Percentiles rank a stretch among this genome's conserved stretches.
phyloP scores from a whole-genome alignment of 139 green algal species.

The Micromonas commoda region DNA sequence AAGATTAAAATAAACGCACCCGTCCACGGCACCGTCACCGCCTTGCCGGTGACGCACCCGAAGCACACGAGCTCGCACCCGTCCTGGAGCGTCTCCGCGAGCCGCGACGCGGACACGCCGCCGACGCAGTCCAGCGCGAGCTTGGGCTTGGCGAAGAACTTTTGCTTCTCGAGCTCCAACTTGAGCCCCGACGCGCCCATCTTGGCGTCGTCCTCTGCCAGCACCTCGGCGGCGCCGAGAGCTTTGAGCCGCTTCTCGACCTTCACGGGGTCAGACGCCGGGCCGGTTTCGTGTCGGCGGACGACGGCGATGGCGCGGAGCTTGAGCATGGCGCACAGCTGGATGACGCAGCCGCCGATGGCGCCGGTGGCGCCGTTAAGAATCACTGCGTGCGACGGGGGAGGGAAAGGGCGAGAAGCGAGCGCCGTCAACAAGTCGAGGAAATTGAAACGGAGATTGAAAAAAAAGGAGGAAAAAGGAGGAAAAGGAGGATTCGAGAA shows the following conservation, averaged over 20 bases:
- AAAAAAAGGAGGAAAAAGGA: too few relatives aligned
- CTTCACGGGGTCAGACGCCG: slow-evolving; percentile 19
- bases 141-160: slow-evolving; percentile 73
- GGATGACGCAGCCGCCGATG: slow-evolving; percentile 70
- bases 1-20: too few relatives aligned
- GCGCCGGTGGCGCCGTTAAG: slow-evolving; percentile 78
- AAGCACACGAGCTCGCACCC: slow-evolving; percentile 60
- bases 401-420: too few relatives aligned
- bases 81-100: slow-evolving; percentile 28
- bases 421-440: too few relatives aligned
- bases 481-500: too few relatives aligned
- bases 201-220: slow-evolving; percentile 60
- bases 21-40: slow-evolving; percentile 60
- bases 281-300: background rate
- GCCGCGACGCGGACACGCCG: slow-evolving; percentile 47
- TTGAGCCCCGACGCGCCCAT: too few relatives aligned
- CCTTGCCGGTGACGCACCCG: slow-evolving; percentile 61
- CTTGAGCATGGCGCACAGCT: slow-evolving; percentile 71
- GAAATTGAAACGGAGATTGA: too few relatives aligned
- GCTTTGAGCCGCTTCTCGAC: slow-evolving; percentile 23
- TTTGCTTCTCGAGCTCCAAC: slow-evolving; percentile 57
- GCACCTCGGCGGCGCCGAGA: slow-evolving; percentile 60
- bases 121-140: slow-evolving; percentile 77
- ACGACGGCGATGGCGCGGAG: slow-evolving; percentile 47
- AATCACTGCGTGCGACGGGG: too few relatives aligned